Percentiles rank a stretch among this genome's conserved stretches.
Evolutionary conservation across 169 alveolate genomes (phyloP).

Genomic region (Plasmodium gallinaceum): DNA sequence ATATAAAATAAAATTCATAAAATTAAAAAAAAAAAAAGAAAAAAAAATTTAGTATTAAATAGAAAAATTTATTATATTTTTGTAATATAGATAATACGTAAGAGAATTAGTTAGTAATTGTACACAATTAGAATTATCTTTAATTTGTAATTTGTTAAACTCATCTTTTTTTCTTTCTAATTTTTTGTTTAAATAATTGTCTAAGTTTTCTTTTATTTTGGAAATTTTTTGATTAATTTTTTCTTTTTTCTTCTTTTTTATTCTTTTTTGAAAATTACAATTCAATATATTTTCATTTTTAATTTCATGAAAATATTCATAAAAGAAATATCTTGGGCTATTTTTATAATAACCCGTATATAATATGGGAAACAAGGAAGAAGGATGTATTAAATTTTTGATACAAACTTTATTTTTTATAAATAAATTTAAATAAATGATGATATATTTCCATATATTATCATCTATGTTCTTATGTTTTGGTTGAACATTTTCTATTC

Average conservation of each 20-base stretch:
- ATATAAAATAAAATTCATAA: background rate
- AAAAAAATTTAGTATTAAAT: constrained; percentile 1
- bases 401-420: constrained; percentile 65
- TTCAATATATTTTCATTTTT: constrained; percentile 31
- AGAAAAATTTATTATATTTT: constrained; percentile 70
- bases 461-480: constrained; percentile 54
- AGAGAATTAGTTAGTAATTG: constrained; percentile 17
- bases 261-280: background rate
- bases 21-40: background rate
- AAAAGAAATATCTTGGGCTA: constrained; percentile 72
- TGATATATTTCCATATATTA: constrained; percentile 55
- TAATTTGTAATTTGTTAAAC: constrained; percentile 8
- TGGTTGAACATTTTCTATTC: constrained; percentile 59
- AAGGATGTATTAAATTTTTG: constrained; percentile 46
- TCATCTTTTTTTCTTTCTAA: constrained; percentile 10
- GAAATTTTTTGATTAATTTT: background rate
- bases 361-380: constrained; percentile 40
- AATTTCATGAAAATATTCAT: constrained; percentile 39
- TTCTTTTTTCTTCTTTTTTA: constrained; percentile 10
- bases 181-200: background rate
- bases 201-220: constrained; percentile 30
- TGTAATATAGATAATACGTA: constrained; percentile 53
- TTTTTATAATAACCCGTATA: constrained; percentile 68
- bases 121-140: constrained; percentile 37
- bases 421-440: constrained; percentile 67